Evolutionary conservation across 495 filamentous ascomycete species (phyloP).

Genomic region (Sabuloglossum arenarium): DNA sequence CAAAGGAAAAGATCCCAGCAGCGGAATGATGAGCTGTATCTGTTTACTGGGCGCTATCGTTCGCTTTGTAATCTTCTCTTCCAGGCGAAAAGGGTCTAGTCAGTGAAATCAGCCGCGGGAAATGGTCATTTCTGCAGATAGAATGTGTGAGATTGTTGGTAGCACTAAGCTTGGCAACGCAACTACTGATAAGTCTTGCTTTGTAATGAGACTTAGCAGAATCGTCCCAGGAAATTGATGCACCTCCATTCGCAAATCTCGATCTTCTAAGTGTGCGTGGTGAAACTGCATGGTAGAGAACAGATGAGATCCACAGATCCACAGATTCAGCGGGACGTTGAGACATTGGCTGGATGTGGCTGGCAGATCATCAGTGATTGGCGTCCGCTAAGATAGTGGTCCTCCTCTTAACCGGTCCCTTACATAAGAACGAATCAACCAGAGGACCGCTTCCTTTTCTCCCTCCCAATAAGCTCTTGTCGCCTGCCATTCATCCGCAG

Average conservation of each 20-base stretch:
- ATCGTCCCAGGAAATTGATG: background rate
- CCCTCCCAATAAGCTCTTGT: background rate
- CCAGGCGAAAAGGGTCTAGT: background rate
- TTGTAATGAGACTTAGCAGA: background rate
- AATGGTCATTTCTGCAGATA: no score
- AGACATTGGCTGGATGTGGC: background rate
- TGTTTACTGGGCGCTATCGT: background rate
- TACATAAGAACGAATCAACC: background rate
- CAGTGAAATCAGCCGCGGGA: background rate
- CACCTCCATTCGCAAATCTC: background rate
- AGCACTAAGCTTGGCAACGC: background rate
- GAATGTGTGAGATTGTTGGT: background rate
- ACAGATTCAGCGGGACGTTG: background rate
- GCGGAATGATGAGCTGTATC: background rate
- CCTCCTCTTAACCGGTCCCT: background rate
- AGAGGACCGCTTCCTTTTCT: background rate
- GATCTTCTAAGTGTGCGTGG: background rate
- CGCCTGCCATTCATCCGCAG: background rate
- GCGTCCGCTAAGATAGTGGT: background rate
- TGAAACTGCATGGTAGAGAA: no score
- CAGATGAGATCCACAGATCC: no score
- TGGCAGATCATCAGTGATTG: background rate
- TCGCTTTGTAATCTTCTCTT: background rate
- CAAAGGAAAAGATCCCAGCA: conserved; percentile 29
- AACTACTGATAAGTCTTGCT: background rate